Conservation (phyloP, 306 rosid genomes). For the Alnus glutinosa region DNA sequence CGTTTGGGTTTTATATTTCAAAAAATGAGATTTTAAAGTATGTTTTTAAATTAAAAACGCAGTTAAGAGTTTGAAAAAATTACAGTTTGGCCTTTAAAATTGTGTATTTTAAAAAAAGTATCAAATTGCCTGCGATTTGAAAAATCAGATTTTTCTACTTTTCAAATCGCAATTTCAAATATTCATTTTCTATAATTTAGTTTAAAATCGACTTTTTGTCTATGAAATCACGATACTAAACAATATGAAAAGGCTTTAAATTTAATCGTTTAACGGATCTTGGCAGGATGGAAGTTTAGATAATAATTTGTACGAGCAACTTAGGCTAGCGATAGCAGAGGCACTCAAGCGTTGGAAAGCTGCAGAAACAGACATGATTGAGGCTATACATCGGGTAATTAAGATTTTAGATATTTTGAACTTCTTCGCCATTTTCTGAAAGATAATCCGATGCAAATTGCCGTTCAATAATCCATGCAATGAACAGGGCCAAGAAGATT, state of each 20-base stretch:
- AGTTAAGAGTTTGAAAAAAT: too few species aligned
- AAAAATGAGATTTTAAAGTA: too few species aligned
- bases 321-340: neutral
- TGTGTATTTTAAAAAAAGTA: too few species aligned
- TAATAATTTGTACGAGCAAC: neutral
- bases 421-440: too few species aligned
- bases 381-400: neutral
- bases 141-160: too few species aligned
- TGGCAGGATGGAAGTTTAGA: slow-evolving; percentile 1
- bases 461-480: slow-evolving; percentile 3
- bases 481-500: slow-evolving; percentile 62
- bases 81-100: too few species aligned
- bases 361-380: neutral
- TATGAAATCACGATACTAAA: neutral
- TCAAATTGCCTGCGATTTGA: too few species aligned
- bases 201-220: too few species aligned
- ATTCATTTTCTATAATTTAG: too few species aligned
- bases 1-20: too few species aligned
- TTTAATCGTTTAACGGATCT: neutral
- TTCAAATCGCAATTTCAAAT: too few species aligned
- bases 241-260: neutral
- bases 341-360: neutral
- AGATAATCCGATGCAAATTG: neutral
- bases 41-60: too few species aligned
- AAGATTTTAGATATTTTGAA: neutral